Base-by-base conservation (phyloP, 148 eudicot species). In the Nepenthes mirabilis region DNA sequence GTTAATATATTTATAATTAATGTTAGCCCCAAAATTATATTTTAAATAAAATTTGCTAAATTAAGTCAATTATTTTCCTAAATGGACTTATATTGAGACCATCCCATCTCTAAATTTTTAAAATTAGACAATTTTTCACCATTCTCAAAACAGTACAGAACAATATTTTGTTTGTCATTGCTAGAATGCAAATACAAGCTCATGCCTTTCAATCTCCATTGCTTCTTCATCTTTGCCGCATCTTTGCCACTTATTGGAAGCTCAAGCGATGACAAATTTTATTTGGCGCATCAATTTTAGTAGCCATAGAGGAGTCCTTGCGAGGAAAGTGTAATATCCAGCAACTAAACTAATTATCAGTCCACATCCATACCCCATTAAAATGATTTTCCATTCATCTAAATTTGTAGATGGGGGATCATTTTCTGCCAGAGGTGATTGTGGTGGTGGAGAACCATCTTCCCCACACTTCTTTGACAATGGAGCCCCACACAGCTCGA, bases 401-500 rank as follows among this genome's bases (percentile, higher is more conserved):
- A 61, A 33, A 2, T 52, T 43, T 3, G 14, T 2, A 13, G 37
- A 60, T 36, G 40, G 7, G 37, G 11, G 7, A 32, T 14, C 62
- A 34, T 34, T 2, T 1, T 36, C 37, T 11, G 0, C 48, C 33
- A 0, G n/a, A n/a, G n/a, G 47, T n/a, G 14, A 13, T n/a, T 2
- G 48, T 37, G 33, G 48, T 10, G n/a, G 48, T 4, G 5, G 6
- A 2, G 55, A 1, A 3, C 48, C 36, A 32, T 5, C 33, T 34
- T 5, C 14, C 55, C 55, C 58, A n/a, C 70, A 67, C 40, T 59
- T 67, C 4, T 67, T 67, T 58, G 51, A 49, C 63, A 76, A 11
- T 14, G 69, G 64, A 4, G 3, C 7, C 11, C 76, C 76, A 53
- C 80, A 76, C 34, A 76, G n/a, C 7, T 47, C 59, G 2, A 35